These are phyloP conservation scores for Penicillium crystallinum DNA, from an alignment of 495 filamentous ascomycete species.

Conservation along the genomic window DNA sequence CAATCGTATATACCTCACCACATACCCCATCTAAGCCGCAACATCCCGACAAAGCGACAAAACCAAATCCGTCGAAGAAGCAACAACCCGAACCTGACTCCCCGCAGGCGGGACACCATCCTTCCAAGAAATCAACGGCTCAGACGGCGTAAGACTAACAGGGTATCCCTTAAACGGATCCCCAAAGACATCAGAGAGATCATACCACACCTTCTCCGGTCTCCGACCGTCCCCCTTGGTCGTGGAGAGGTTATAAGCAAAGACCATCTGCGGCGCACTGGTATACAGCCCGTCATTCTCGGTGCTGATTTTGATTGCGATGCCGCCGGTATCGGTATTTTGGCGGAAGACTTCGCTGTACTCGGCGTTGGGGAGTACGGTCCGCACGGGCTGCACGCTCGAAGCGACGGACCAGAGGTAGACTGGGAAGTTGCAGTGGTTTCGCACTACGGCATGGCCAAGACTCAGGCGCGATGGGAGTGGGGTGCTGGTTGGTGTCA, in stretches of 20 bases:
- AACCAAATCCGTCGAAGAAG: conserved; percentile 27
- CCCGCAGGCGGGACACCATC: conserved; percentile 46
- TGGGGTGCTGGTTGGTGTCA: conserved; percentile 1
- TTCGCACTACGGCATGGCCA: conserved; percentile 46
- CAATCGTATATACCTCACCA: neutral
- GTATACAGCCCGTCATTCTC: conserved; percentile 43
- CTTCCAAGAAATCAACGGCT: conserved; percentile 43
- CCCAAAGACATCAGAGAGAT: conserved; percentile 53
- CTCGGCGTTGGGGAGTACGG: conserved; percentile 14
- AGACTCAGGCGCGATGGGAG: conserved; percentile 11
- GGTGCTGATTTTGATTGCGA: conserved; percentile 51
- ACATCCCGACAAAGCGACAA: conserved; percentile 30
- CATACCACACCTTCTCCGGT: conserved; percentile 46
- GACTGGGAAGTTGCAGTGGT: conserved; percentile 43
- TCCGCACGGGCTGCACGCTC: conserved; percentile 24
- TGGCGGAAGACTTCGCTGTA: conserved; percentile 41
- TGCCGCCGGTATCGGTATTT: conserved; percentile 47
- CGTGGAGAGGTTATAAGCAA: conserved; percentile 49
- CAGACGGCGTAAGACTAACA: conserved; percentile 33
- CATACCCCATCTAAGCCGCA: neutral
- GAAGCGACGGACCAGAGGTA: conserved; percentile 54
- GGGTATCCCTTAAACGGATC: conserved; percentile 47
- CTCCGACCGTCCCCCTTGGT: neutral
- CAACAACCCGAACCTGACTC: conserved; percentile 42
- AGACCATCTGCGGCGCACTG: conserved; percentile 46